Evolutionary conservation across 2,329 filamentous ascomycete genomes (phyloP).

Genomic region (Calonectria fujianensis): DNA sequence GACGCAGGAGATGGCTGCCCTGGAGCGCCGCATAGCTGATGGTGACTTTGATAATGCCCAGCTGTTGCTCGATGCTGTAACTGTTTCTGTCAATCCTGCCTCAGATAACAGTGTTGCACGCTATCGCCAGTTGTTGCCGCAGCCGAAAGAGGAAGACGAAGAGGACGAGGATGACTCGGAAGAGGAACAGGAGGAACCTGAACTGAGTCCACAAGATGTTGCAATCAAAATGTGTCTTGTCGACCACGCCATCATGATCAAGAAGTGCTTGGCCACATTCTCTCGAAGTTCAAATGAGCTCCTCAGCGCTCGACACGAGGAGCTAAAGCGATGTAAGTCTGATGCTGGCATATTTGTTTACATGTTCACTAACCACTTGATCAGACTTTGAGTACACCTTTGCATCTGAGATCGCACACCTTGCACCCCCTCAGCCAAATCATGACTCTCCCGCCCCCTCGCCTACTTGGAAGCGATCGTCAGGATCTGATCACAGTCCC

Average conservation of each 20-base stretch:
- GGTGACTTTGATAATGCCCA: conserved; percentile 83
- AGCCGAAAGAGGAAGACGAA: conserved; percentile 63
- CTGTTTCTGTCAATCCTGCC: conserved; percentile 83
- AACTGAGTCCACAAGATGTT: conserved; percentile 79
- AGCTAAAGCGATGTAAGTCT: conserved; percentile 79
- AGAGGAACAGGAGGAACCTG: conserved; percentile 65
- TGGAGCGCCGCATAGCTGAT: conserved; percentile 84
- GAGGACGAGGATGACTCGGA: conserved; percentile 63
- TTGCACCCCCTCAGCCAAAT: conserved; percentile 70
- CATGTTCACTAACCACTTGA: conserved; percentile 44
- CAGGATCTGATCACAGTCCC: conserved; percentile 63
- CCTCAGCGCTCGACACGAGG: conserved; percentile 73
- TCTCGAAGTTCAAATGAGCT: conserved; percentile 77
- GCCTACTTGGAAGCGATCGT: conserved; percentile 69
- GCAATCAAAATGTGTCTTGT: conserved; percentile 90
- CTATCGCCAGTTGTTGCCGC: conserved; percentile 84
- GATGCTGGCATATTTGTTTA: background rate
- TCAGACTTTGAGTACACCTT: conserved; percentile 78
- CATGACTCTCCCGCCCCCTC: conserved; percentile 66
- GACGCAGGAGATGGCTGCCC: conserved; percentile 85
- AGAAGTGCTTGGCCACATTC: conserved; percentile 85
- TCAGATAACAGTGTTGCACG: conserved; percentile 86
- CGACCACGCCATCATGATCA: conserved; percentile 92
- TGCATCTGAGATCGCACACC: conserved; percentile 78
- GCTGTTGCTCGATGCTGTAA: conserved; percentile 83